Evolutionary conservation across 2,329 filamentous ascomycete species (phyloP), one percentile per base, ranked within the genome.

Genomic region (Stemphylium vesicarium): DNA sequence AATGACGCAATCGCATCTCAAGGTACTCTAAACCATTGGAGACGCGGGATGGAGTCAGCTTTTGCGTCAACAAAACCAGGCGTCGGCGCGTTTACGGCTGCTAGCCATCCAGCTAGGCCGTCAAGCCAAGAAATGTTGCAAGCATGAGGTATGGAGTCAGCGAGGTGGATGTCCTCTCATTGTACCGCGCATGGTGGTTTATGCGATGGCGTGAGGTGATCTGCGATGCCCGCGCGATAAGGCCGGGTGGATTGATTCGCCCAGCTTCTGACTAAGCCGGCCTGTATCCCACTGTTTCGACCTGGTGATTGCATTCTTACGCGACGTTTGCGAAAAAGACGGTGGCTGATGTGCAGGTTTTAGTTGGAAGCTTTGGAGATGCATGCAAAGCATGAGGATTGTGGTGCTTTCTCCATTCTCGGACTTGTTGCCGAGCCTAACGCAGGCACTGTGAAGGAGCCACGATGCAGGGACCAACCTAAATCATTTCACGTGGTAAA

Each of bases 201-300:
- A 57, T 60, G 60, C 68, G 63, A 69, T 70, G 62, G 48, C 35
- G 68, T 75, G 70, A 74, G 68, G 71, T 73, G 69, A 71, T 72
- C 36, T 58, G 59, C 63, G 49, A 38, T 26, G 43, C 22, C 29
- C 36, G 44, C 44, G 41, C 48, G 64, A 71, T 71, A 73, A 74
- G 68, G 59, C 54, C 52, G 54, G 45, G 35, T 53, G 46, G 24
- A 55, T 40, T 74, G 69, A 74, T 73, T 73, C 64, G 71, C 55
- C 44, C 50, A 37, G 9, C 22, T 29, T 36, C 8, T 70, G 65
- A 69, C 62, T 71, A 65, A 66, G 63, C 60, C 33, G 33, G 12
- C 39, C 39, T 33, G 41, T 57, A 66, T 65, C 69, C 65, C 66
- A 68, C 66, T 59, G 40, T 41, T 59, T 12, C 50, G 50, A 58